Conservation (phyloP, 177 flowering plant species). For the Vitis hybrid region DNA sequence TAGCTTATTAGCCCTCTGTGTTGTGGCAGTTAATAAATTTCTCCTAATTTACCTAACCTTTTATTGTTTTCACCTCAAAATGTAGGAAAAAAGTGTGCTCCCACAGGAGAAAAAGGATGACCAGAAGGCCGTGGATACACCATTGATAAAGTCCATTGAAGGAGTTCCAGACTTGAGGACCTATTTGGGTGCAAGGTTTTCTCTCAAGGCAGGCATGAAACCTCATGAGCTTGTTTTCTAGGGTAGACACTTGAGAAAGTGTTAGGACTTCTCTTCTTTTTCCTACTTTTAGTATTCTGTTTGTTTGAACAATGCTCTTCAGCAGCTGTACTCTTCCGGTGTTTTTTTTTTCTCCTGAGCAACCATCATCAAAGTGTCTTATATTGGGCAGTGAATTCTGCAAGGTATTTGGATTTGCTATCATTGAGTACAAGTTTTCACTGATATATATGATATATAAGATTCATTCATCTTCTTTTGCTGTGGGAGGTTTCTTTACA, state of each 20-base stretch:
- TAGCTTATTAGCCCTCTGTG: neutral
- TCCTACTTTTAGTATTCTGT: neutral
- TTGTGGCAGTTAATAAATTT: neutral
- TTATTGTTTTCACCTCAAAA: neutral
- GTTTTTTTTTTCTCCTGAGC: neutral
- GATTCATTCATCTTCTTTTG: neutral
- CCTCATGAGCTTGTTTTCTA: slow-evolving; percentile 48
- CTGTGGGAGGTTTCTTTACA: neutral
- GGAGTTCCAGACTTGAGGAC: slow-evolving; percentile 47
- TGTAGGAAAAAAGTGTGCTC: slow-evolving; percentile 37
- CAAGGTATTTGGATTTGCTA: slow-evolving; percentile 5
- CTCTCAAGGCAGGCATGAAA: slow-evolving; percentile 52
- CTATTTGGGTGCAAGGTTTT: slow-evolving; percentile 50
- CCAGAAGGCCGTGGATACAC: slow-evolving; percentile 46
- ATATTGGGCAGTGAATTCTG: slow-evolving; percentile 1
- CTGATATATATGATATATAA: neutral
- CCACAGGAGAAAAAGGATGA: slow-evolving; percentile 48
- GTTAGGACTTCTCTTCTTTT: slow-evolving; percentile 5
- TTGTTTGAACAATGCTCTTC: slow-evolving; percentile 1
- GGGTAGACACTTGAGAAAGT: neutral
- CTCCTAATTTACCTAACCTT: neutral
- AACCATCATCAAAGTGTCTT: slow-evolving; percentile 6
- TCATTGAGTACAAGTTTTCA: neutral
- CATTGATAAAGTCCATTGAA: slow-evolving; percentile 44
- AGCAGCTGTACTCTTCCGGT: slow-evolving; percentile 7